phyloP scores from a whole-genome alignment of 129 eudicot genomes.

The Pulicaria dysenterica region DNA sequence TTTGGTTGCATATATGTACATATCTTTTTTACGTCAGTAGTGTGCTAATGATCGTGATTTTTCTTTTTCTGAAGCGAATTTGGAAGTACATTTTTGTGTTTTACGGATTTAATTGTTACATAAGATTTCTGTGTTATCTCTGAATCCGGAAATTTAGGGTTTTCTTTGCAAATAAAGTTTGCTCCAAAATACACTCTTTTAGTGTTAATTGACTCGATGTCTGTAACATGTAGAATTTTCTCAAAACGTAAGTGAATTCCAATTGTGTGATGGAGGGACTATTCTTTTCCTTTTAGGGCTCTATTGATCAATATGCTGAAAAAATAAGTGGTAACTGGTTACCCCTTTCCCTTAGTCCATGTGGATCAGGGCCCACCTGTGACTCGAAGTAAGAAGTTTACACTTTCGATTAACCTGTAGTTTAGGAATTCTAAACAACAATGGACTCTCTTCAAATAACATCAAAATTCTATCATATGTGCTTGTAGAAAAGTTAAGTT shows the following conservation, averaged over 20 bases:
- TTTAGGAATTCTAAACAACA: not conserved
- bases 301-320: not conserved
- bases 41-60: constrained; percentile 26
- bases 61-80: constrained; percentile 12
- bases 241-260: not conserved
- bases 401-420: not conserved
- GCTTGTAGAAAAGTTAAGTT: not conserved
- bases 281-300: not conserved
- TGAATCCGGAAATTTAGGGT: constrained; percentile 4
- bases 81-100: constrained; percentile 19
- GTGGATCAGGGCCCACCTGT: not conserved
- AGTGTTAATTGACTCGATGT: constrained; percentile 11
- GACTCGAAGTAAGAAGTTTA: not conserved
- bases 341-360: not conserved
- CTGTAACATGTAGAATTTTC: constrained; percentile 5
- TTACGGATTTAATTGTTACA: constrained; percentile 12
- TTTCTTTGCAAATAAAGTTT: not conserved
- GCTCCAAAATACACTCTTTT: not conserved
- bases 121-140: not conserved
- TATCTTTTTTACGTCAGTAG: not conserved
- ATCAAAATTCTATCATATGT: not conserved
- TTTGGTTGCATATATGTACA: not conserved
- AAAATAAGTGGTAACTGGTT: not conserved
- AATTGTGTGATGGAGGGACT: constrained; percentile 10
- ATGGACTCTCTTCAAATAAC: not conserved